A percentile compares a stretch with the other conserved stretches of the same genome.
phyloP scores from a whole-genome alignment of 257 asterid genomes.

The Plantago ovata region DNA sequence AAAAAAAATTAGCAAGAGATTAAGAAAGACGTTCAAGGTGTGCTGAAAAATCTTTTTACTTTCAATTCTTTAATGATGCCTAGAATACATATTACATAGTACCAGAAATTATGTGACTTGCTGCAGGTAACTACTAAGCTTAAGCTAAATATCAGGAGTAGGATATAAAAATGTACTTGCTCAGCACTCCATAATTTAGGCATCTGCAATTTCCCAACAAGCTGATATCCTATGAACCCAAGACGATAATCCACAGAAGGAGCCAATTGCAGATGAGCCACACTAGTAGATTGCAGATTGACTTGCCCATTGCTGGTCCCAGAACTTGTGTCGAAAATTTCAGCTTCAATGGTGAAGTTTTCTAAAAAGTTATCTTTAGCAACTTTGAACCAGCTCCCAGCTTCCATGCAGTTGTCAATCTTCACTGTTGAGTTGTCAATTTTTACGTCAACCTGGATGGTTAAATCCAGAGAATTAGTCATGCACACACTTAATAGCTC shows the following conservation, averaged over 20 bases:
- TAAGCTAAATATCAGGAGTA: slow-evolving; percentile 11
- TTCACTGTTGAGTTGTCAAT: slow-evolving; percentile 52
- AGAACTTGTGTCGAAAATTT: slow-evolving; percentile 62
- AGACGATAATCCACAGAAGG: slow-evolving; percentile 48
- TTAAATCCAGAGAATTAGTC: slow-evolving; percentile 9
- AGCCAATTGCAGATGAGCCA: slow-evolving; percentile 47
- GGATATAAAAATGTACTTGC: slow-evolving; percentile 46
- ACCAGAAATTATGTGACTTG: too few relatives aligned
- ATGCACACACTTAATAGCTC: too few relatives aligned
- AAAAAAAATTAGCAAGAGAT: too few relatives aligned
- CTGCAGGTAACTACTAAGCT: slow-evolving; percentile 3
- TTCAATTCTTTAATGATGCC: too few relatives aligned
- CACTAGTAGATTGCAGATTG: slow-evolving; percentile 49
- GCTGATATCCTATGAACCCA: slow-evolving; percentile 77
- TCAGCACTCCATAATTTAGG: slow-evolving; percentile 97
- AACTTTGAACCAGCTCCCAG: slow-evolving; percentile 40
- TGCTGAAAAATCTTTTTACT: too few relatives aligned
- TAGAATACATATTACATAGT: too few relatives aligned
- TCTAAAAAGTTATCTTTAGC: slow-evolving; percentile 40
- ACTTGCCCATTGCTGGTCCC: slow-evolving; percentile 31
- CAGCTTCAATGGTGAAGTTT: slow-evolving; percentile 73
- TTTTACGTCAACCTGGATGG: slow-evolving; percentile 80
- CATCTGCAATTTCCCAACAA: slow-evolving; percentile 58
- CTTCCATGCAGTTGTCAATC: slow-evolving; percentile 43
- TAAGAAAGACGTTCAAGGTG: too few relatives aligned